Base-by-base conservation (phyloP, 2,329 filamentous ascomycete species). In the Diaporthe amygdali region DNA sequence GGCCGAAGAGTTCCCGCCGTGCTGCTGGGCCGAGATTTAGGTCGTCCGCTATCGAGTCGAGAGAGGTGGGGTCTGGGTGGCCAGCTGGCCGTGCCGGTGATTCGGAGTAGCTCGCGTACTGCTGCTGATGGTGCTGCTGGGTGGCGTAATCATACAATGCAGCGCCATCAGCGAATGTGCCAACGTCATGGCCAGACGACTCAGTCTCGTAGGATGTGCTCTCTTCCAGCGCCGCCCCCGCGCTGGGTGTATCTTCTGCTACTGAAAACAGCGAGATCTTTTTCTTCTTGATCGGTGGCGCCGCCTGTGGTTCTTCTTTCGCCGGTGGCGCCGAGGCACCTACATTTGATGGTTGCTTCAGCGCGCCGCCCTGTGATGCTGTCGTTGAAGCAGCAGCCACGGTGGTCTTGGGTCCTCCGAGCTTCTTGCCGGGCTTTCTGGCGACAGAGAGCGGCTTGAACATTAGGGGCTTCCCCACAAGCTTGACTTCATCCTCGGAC, bases 371-470 rank as follows among this genome's bases (percentile, higher is more conserved):
- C 41, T 25, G 59, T n/a, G 74, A 39, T 51, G 76, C 61, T 25
- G 77, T 71, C 2, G 74, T 72, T 25, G 75, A 69, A 5, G 56
- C 37, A 7, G 74, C 51, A 20, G 51, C 44, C 22, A 73, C 41
- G n/a, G 74, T 14, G 49, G 76, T 71, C 51, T 72, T 71, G 25
- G 72, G 66, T 59, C 55, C 46, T 5, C 71, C 39, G 14, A 70
- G 91, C 83, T 92, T 94, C 82, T 93, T 94, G 74, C 88, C 89
- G 37, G 91, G 87, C 74, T 92, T 94, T 73, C 94, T 88, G 20
- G 91, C 90, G 17, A 98, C 95, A 1, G 95, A 97, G 46, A 98
- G 84, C 4, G 96, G 96, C 78, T 92, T 93, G 81, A 98, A 98
- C 90, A 94, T 93, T 81, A 95, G 89, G 15, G 94, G 90, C 76